phyloP scores from a whole-genome alignment of 257 asterid species.

The Scutellaria baicalensis region DNA sequence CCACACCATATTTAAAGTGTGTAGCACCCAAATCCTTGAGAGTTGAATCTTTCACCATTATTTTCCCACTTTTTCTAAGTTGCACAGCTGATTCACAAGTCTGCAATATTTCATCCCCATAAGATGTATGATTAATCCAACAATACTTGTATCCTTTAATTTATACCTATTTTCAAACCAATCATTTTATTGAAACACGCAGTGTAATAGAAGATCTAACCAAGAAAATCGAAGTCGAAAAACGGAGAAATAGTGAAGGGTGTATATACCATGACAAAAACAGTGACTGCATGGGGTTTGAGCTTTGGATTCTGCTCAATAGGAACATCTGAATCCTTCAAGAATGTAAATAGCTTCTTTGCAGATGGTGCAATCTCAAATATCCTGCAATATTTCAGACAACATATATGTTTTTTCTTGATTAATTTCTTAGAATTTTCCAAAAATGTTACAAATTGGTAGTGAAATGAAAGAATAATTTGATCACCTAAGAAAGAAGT shows the following conservation, averaged over 20 bases:
- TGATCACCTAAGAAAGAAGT: slow-evolving; percentile 45
- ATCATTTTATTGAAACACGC: no score
- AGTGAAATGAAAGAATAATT: not conserved
- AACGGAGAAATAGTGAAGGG: not conserved
- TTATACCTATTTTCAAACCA: no score
- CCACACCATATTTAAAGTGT: slow-evolving; percentile 56
- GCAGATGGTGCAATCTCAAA: slow-evolving; percentile 80
- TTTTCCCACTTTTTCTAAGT: slow-evolving; percentile 57
- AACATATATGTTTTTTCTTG: not conserved
- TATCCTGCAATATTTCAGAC: slow-evolving; percentile 26
- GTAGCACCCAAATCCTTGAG: slow-evolving; percentile 49
- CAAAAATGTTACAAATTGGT: not conserved
- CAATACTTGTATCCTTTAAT: no score
- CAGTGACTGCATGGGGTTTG: slow-evolving; percentile 57
- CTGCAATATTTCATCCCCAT: slow-evolving; percentile 16
- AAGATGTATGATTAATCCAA: not conserved
- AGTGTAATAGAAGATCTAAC: no score
- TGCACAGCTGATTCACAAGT: slow-evolving; percentile 73
- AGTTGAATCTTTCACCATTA: slow-evolving; percentile 45
- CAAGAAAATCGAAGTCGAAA: not conserved
- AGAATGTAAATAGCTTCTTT: slow-evolving; percentile 51
- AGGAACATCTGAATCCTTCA: slow-evolving; percentile 47
- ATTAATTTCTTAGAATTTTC: not conserved
- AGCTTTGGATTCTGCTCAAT: slow-evolving; percentile 59
- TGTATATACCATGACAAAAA: slow-evolving; percentile 59